A percentile compares a stretch with the other conserved stretches of the same genome.
Evolutionary conservation across 345 rosid species (phyloP).

Genomic region (Populus deltoides): DNA sequence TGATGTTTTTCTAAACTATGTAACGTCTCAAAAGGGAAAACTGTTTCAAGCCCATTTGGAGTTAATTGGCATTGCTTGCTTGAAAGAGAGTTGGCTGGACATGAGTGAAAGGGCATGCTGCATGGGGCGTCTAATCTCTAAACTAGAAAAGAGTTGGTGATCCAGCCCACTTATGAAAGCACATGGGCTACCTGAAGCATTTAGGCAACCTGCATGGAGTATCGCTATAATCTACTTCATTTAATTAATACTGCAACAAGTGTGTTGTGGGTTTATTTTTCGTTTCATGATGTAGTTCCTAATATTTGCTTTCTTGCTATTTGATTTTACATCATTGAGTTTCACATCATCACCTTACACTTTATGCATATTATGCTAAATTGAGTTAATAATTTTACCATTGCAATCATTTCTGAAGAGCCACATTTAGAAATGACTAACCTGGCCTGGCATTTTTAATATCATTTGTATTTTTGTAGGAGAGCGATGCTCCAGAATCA

Average conservation of each 20-base stretch:
- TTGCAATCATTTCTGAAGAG: neutral
- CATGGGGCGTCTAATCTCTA: neutral
- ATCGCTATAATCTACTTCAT: neutral
- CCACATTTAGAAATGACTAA: neutral
- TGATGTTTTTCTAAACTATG: neutral
- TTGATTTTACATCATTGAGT: constrained; percentile 1
- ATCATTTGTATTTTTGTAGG: constrained; percentile 42
- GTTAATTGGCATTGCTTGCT: neutral
- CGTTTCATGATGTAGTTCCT: neutral
- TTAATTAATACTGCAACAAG: neutral
- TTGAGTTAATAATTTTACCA: neutral
- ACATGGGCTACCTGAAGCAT: neutral
- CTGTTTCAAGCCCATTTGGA: neutral
- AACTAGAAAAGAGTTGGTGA: neutral
- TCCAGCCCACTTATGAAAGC: neutral
- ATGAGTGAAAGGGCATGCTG: neutral
- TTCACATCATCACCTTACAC: constrained; percentile 1
- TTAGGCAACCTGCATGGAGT: neutral
- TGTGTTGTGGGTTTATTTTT: neutral
- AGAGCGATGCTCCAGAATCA: constrained; percentile 78
- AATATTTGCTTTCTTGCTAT: neutral
- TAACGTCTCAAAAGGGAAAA: neutral
- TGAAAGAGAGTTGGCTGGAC: constrained; percentile 1
- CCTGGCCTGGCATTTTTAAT: neutral
- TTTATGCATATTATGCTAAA: neutral